These are phyloP conservation scores for Leptographium galeiforme DNA, from an alignment of 2,329 filamentous ascomycete genomes.

Conservation along the genomic window DNA sequence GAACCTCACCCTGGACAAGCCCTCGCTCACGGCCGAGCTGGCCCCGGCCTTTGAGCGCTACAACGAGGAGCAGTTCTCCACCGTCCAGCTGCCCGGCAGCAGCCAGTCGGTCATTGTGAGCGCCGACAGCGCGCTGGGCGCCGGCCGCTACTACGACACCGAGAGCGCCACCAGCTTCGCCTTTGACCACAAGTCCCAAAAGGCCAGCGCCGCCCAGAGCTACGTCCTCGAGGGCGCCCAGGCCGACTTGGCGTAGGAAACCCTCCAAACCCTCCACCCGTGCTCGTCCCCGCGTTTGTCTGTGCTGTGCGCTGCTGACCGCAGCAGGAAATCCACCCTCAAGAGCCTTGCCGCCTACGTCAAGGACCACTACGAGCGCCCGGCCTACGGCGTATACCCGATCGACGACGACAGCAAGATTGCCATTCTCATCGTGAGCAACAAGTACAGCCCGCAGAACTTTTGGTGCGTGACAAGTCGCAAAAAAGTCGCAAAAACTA, in stretches of 20 bases:
- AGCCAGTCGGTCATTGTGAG: conserved; percentile 78
- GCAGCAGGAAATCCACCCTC: conserved; percentile 63
- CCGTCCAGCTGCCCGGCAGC: conserved; percentile 77
- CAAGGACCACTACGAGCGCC: conserved; percentile 76
- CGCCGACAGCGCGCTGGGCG: conserved; percentile 68
- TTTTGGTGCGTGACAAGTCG: conserved; percentile 60
- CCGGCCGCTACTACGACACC: conserved; percentile 77
- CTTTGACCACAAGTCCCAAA: conserved; percentile 74
- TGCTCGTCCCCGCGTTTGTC: background rate
- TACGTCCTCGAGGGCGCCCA: conserved; percentile 65
- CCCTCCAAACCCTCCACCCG: too few relatives aligned
- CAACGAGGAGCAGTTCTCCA: conserved; percentile 87
- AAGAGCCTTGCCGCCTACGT: conserved; percentile 67
- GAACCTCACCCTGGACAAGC: conserved; percentile 58
- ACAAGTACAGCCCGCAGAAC: conserved; percentile 96
- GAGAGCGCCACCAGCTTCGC: conserved; percentile 78
- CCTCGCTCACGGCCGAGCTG: conserved; percentile 56
- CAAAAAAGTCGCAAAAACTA: too few relatives aligned
- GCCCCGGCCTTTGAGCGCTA: conserved; percentile 81
- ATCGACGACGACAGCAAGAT: conserved; percentile 61
- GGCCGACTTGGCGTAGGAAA: conserved; percentile 66
- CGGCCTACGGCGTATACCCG: conserved; percentile 71
- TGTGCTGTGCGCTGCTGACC: background rate
- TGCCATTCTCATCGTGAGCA: conserved; percentile 75
- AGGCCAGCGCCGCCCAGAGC: conserved; percentile 71